These are phyloP conservation scores for Detonula confervacea DNA, from an alignment of 352 stramenopile genomes.

Conservation along the genomic window DNA sequence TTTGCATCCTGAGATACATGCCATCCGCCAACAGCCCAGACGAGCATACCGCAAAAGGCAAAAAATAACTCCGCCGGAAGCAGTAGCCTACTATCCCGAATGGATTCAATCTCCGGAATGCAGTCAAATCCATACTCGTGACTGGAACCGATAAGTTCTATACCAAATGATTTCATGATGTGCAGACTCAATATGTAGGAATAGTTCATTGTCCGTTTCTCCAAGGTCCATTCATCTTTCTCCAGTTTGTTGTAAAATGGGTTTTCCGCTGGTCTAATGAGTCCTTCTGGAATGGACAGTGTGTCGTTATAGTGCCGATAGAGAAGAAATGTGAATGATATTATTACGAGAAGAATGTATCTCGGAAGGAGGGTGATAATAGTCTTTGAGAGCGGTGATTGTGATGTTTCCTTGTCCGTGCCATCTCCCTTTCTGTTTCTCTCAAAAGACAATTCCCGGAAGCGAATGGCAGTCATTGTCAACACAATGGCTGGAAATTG, in stretches of 20 bases:
- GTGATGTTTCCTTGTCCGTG: neutral
- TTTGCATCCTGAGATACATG: neutral
- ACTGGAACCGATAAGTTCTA: constrained; percentile 77
- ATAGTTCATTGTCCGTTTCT: constrained; percentile 68
- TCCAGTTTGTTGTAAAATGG: constrained; percentile 74
- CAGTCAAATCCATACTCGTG: constrained; percentile 85
- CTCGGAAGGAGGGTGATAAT: constrained; percentile 40
- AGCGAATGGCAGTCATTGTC: constrained; percentile 66
- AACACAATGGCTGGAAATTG: constrained; percentile 63
- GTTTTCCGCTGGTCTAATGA: constrained; percentile 83
- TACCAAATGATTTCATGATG: constrained; percentile 63
- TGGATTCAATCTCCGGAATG: constrained; percentile 55
- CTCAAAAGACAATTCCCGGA: constrained; percentile 20
- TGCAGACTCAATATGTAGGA: constrained; percentile 71
- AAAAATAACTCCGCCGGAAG: constrained; percentile 46
- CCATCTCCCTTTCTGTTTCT: neutral
- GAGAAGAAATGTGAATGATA: constrained; percentile 48
- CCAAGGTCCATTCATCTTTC: constrained; percentile 32
- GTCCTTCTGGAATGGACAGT: constrained; percentile 70
- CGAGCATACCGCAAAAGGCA: constrained; percentile 7
- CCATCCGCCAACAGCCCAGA: constrained; percentile 36
- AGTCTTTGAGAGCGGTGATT: constrained; percentile 12
- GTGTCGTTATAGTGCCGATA: constrained; percentile 60
- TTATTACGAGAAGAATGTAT: constrained; percentile 45
- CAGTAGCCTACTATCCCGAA: constrained; percentile 56